A percentile compares a stretch with the other conserved stretches of the same genome.
Evolutionary conservation across 1,284 basidiomycete genomes (phyloP).

Genomic region (Pascua sp.): DNA sequence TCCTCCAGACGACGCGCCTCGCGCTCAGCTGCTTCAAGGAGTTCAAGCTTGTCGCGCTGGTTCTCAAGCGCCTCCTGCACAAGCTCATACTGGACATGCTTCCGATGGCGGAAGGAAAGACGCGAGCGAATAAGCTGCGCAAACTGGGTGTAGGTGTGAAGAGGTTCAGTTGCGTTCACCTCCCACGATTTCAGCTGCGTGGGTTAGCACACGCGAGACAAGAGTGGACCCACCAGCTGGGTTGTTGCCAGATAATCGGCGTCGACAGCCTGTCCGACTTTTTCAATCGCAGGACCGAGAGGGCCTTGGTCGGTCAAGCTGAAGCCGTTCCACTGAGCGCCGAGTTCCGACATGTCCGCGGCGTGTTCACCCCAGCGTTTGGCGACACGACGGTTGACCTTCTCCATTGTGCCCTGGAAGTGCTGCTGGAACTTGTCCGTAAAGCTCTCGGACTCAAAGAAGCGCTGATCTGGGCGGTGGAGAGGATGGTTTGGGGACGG

Average conservation of each 20-base stretch:
- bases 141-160: slow-evolving; percentile 95
- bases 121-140: slow-evolving; percentile 90
- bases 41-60: slow-evolving; percentile 81
- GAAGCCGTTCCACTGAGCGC: slow-evolving; percentile 92
- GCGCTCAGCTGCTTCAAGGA: slow-evolving; percentile 85
- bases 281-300: slow-evolving; percentile 44
- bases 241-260: slow-evolving; percentile 89
- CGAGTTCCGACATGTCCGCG: slow-evolving; percentile 89
- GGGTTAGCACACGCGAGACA: slow-evolving; percentile 11
- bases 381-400: slow-evolving; percentile 82
- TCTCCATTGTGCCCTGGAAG: slow-evolving; percentile 87
- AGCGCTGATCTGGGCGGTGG: slow-evolving; percentile 84
- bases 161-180: slow-evolving; percentile 87
- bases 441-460: slow-evolving; percentile 93
- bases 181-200: slow-evolving; percentile 82
- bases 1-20: slow-evolving; percentile 86
- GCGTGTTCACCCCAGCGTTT: slow-evolving; percentile 93
- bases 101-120: slow-evolving; percentile 91
- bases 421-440: slow-evolving; percentile 95
- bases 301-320: slow-evolving; percentile 63
- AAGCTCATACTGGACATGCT: slow-evolving; percentile 96
- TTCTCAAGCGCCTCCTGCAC: slow-evolving; percentile 85
- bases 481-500: slow-evolving; percentile 82
- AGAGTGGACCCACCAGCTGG: slow-evolving; percentile 60
- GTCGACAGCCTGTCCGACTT: slow-evolving; percentile 85